Evolutionary conservation across 768 basidiomycete species (phyloP).

Genomic region (Boletus huronensis): DNA sequence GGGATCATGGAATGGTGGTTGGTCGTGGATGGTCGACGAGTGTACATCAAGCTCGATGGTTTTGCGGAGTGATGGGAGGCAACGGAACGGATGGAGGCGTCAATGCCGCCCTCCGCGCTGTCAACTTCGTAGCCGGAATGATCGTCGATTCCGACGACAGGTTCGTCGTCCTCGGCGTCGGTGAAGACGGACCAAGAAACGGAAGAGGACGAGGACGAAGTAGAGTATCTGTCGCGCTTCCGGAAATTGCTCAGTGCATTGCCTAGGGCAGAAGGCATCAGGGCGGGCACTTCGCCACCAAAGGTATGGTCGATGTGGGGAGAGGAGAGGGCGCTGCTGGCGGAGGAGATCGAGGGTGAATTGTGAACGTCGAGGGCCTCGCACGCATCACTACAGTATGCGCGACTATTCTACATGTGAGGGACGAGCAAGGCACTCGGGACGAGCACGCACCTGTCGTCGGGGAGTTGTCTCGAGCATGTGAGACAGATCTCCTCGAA

Average conservation of each 20-base stretch:
- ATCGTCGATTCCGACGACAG: slow-evolving; percentile 33
- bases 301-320: slow-evolving; percentile 53
- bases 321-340: slow-evolving; percentile 66
- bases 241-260: slow-evolving; percentile 45
- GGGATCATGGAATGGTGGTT: slow-evolving; percentile 65
- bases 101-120: slow-evolving; percentile 33
- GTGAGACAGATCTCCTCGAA: slow-evolving; percentile 77
- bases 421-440: slow-evolving; percentile 11
- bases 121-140: slow-evolving; percentile 31
- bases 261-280: slow-evolving; percentile 57
- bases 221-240: slow-evolving; percentile 48
- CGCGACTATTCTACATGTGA: slow-evolving; percentile 43
- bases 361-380: slow-evolving; percentile 53
- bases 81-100: slow-evolving; percentile 43
- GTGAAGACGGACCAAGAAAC: slow-evolving; percentile 62
- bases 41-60: slow-evolving; percentile 54
- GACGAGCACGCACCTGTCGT: slow-evolving; percentile 52
- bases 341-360: slow-evolving; percentile 63
- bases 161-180: slow-evolving; percentile 58
- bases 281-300: slow-evolving; percentile 64
- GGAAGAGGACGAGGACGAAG: slow-evolving; percentile 66
- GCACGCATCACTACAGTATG: slow-evolving; percentile 72
- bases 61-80: slow-evolving; percentile 33
- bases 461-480: slow-evolving; percentile 63
- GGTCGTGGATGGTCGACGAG: slow-evolving; percentile 67